phyloP scores from a whole-genome alignment of 148 eudicot genomes.

The Camellia sinensis region DNA sequence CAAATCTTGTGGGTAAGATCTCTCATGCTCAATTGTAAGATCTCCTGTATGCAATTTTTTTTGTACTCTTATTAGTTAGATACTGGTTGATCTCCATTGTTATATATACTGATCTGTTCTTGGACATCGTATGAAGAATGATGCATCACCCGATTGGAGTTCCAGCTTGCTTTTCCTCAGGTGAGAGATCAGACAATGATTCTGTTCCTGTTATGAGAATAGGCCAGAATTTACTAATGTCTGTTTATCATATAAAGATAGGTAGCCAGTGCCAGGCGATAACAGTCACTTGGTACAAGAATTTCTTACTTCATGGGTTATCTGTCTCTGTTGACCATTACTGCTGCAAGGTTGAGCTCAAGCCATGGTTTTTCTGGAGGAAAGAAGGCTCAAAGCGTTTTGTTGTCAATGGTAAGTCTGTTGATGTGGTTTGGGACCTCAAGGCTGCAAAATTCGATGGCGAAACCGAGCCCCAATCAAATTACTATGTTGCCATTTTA shows the following conservation, averaged over 20 bases:
- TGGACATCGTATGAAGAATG: constrained; percentile 15
- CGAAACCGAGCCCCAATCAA: constrained; percentile 67
- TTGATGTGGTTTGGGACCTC: constrained; percentile 71
- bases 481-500: constrained; percentile 68
- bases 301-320: constrained; percentile 63
- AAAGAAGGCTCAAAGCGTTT: constrained; percentile 66
- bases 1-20: constrained; percentile 29
- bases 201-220: constrained; percentile 27
- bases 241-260: constrained; percentile 51
- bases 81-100: background rate
- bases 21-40: constrained; percentile 11
- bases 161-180: constrained; percentile 49
- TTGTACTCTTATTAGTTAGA: background rate
- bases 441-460: constrained; percentile 65
- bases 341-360: constrained; percentile 72
- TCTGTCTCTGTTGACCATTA: constrained; percentile 52
- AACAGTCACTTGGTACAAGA: constrained; percentile 81
- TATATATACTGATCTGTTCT: background rate
- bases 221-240: constrained; percentile 67
- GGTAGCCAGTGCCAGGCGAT: constrained; percentile 42
- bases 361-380: constrained; percentile 78
- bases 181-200: constrained; percentile 32
- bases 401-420: constrained; percentile 40
- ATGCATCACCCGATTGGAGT: constrained; percentile 40
- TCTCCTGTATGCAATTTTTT: background rate